Conservation (phyloP, 352 stramenopile genomes). For the Globisporangium camurandrum region DNA sequence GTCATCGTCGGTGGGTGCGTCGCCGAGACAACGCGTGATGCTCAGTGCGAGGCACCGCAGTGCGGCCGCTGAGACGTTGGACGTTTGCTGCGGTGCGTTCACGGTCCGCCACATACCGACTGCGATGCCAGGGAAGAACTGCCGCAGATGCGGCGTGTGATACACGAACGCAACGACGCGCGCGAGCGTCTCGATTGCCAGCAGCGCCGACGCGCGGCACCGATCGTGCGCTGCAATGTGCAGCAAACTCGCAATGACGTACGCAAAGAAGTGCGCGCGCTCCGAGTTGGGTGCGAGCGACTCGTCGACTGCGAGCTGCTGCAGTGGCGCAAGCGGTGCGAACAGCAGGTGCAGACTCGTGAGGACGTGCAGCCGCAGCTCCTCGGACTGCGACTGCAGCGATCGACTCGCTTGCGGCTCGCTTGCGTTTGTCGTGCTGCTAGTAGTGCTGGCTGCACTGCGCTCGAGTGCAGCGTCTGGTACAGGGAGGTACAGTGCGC, state of each 20-base stretch:
- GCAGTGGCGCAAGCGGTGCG: not conserved
- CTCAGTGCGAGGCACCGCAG: slow-evolving; percentile 37
- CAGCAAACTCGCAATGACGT: slow-evolving; percentile 49
- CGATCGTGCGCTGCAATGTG: slow-evolving; percentile 48
- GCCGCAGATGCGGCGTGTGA: slow-evolving; percentile 30
- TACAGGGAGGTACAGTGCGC: slow-evolving; percentile 43
- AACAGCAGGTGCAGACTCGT: slow-evolving; percentile 33
- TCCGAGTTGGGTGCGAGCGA: slow-evolving; percentile 15
- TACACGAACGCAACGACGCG: slow-evolving; percentile 30
- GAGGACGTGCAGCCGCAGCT: slow-evolving; percentile 48
- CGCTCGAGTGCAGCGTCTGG: slow-evolving; percentile 17
- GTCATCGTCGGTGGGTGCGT: slow-evolving; percentile 4
- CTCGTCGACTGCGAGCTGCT: slow-evolving; percentile 10
- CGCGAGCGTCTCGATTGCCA: slow-evolving; percentile 33
- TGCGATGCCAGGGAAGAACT: slow-evolving; percentile 67
- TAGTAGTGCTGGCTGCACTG: not conserved
- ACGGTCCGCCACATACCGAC: slow-evolving; percentile 57
- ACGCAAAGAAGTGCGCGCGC: slow-evolving; percentile 62
- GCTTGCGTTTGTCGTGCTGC: not conserved
- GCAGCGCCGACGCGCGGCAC: slow-evolving; percentile 28
- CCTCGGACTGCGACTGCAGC: slow-evolving; percentile 37
- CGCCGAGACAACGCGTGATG: slow-evolving; percentile 31
- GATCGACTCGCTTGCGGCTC: not conserved
- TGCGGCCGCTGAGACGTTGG: slow-evolving; percentile 51
- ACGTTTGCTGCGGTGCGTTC: slow-evolving; percentile 57